phyloP scores from a whole-genome alignment of 495 filamentous ascomycete species.

The Aspergillus diversus region DNA sequence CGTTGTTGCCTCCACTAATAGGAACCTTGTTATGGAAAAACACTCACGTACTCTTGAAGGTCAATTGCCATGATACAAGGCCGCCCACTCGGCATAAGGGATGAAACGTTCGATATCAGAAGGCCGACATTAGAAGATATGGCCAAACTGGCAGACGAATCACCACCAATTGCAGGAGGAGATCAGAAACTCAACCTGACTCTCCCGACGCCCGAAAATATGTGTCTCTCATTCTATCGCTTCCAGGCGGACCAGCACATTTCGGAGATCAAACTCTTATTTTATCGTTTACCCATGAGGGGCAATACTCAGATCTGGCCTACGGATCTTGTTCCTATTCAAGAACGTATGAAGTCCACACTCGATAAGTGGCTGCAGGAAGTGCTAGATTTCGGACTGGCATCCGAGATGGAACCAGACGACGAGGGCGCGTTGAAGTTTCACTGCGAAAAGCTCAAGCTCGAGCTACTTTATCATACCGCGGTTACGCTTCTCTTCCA shows the following conservation, averaged over 20 bases:
- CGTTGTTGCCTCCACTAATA: neutral
- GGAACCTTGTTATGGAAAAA: neutral
- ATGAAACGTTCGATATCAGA: slow-evolving; percentile 31
- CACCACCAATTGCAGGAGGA: neutral
- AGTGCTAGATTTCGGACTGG: slow-evolving; percentile 1
- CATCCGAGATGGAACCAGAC: neutral
- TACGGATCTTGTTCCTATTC: slow-evolving; percentile 17
- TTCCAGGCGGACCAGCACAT: slow-evolving; percentile 28
- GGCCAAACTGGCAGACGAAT: neutral
- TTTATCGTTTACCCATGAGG: slow-evolving; percentile 28
- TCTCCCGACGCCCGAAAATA: slow-evolving; percentile 11
- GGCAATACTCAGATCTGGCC: slow-evolving; percentile 25
- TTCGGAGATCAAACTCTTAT: slow-evolving; percentile 32
- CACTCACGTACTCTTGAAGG: slow-evolving; percentile 1
- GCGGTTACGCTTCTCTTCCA: slow-evolving; percentile 27
- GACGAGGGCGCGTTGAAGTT: slow-evolving; percentile 15
- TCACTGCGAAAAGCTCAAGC: slow-evolving; percentile 21
- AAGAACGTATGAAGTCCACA: slow-evolving; percentile 22
- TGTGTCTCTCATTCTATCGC: slow-evolving; percentile 22
- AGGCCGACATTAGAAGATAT: slow-evolving; percentile 19
- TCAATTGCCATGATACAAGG: slow-evolving; percentile 33
- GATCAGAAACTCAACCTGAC: slow-evolving; percentile 5
- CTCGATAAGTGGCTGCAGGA: slow-evolving; percentile 27
- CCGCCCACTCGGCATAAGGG: slow-evolving; percentile 33
- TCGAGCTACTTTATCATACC: slow-evolving; percentile 26